A percentile compares a stretch with the other conserved stretches of the same genome.
phyloP scores from a whole-genome alignment of 2,329 filamentous ascomycete genomes.

The Cladosporium sp. region DNA sequence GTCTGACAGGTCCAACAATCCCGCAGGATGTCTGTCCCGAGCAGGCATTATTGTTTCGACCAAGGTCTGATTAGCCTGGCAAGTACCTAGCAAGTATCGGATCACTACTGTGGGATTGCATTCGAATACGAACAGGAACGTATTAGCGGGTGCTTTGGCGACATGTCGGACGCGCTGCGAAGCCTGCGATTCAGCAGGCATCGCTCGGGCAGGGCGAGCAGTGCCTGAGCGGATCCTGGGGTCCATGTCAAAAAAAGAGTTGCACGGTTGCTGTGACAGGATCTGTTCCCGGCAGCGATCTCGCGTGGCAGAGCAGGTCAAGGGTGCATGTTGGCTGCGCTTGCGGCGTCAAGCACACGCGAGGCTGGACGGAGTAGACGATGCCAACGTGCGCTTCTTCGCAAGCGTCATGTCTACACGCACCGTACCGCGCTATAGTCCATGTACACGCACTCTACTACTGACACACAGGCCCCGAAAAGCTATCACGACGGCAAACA shows the following conservation, averaged over 20 bases:
- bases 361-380: slow-evolving; percentile 11
- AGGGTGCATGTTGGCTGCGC: slow-evolving; percentile 14
- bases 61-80: not conserved
- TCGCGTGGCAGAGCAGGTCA: slow-evolving; percentile 10
- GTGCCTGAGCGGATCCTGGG: slow-evolving; percentile 14
- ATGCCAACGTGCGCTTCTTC: slow-evolving; percentile 3
- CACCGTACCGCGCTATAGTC: not conserved
- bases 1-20: not conserved
- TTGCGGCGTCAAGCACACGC: slow-evolving; percentile 15
- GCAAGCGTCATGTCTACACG: slow-evolving; percentile 2
- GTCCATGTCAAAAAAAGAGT: not conserved
- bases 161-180: not conserved
- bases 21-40: not conserved
- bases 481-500: not conserved
- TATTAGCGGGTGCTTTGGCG: slow-evolving; percentile 13
- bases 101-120: not conserved
- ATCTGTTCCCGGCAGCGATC: slow-evolving; percentile 13
- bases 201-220: not conserved
- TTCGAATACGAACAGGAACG: slow-evolving; percentile 5
- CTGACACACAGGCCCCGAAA: not conserved
- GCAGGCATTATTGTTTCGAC: slow-evolving; percentile 2
- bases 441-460: not conserved
- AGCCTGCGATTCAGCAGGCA: slow-evolving; percentile 7
- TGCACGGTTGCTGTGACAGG: slow-evolving; percentile 3
- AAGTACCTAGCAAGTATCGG: not conserved